Evolutionary conservation across 2,329 filamentous ascomycete genomes (phyloP).

Genomic region (Rosellinia necatrix): DNA sequence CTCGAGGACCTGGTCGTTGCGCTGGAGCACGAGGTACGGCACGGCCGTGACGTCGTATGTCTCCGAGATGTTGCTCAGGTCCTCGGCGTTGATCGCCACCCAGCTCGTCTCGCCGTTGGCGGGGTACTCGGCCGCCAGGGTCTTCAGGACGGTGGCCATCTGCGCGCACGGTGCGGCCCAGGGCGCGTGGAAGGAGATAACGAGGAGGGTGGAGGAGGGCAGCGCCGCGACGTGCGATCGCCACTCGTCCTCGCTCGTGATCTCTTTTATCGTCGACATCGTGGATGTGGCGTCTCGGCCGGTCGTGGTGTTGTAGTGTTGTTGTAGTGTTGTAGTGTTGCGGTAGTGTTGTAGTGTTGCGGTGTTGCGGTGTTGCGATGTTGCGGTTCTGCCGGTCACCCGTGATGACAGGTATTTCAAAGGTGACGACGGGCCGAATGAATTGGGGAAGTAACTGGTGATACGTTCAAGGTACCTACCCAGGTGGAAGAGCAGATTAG

Average conservation of each 20-base stretch:
- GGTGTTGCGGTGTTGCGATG: background rate
- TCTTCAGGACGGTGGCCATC: slow-evolving; percentile 84
- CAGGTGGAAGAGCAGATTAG: background rate
- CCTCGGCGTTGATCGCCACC: slow-evolving; percentile 92
- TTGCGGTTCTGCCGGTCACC: background rate
- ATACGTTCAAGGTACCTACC: background rate
- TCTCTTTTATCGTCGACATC: slow-evolving; percentile 80
- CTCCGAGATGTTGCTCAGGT: slow-evolving; percentile 89
- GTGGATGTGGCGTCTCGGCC: background rate
- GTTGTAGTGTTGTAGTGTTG: background rate
- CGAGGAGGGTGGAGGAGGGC: slow-evolving; percentile 71
- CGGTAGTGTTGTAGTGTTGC: background rate
- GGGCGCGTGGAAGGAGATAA: slow-evolving; percentile 93
- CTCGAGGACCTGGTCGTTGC: slow-evolving; percentile 76
- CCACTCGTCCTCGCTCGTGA: slow-evolving; percentile 77
- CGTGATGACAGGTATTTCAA: too few species aligned
- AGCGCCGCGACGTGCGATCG: slow-evolving; percentile 68
- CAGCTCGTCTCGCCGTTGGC: slow-evolving; percentile 72
- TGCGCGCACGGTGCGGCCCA: slow-evolving; percentile 97
- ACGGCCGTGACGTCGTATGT: slow-evolving; percentile 93
- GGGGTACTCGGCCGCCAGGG: slow-evolving; percentile 85
- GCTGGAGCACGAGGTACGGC: slow-evolving; percentile 85
- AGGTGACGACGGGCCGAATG: background rate
- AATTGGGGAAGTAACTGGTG: background rate
- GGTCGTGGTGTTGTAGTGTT: background rate